Evolutionary conservation across 306 rosid species (phyloP).

Genomic region (Cyamopsis tetragonoloba): DNA sequence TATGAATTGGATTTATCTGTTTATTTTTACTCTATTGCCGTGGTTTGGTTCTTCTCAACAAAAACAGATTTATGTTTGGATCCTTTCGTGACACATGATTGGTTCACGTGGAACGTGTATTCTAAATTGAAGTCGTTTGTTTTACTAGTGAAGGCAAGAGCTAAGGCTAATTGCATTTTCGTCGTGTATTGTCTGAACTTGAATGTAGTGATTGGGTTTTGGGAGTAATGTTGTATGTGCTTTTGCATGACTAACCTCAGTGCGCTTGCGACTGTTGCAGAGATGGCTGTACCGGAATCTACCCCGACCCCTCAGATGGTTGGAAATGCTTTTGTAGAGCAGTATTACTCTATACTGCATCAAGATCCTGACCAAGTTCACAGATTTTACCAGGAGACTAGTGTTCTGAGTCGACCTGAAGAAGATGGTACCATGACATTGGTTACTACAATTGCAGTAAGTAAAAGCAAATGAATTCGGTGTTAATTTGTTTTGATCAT

Average conservation of each 20-base stretch:
- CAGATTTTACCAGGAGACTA: slow-evolving; percentile 45
- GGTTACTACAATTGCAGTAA: slow-evolving; percentile 42
- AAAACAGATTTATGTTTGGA: neutral
- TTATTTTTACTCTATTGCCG: neutral
- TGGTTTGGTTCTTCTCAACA: neutral
- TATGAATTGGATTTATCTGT: neutral
- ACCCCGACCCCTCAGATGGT: slow-evolving; percentile 39
- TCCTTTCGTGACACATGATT: neutral
- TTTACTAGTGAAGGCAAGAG: neutral
- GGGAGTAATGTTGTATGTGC: neutral
- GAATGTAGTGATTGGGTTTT: neutral
- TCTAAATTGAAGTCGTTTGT: neutral
- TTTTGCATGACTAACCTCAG: neutral
- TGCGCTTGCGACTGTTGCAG: slow-evolving; percentile 18
- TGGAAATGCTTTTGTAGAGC: slow-evolving; percentile 56
- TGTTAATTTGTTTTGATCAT: no score
- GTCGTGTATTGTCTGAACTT: neutral
- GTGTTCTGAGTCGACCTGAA: slow-evolving; percentile 57
- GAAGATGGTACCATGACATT: slow-evolving; percentile 41
- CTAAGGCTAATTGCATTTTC: neutral
- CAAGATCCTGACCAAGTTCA: slow-evolving; percentile 31
- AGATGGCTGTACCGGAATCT: slow-evolving; percentile 51
- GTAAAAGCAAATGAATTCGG: neutral
- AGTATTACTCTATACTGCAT: slow-evolving; percentile 44
- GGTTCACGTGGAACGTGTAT: neutral